Percentiles rank a stretch among this genome's conserved stretches.
Conservation (phyloP, 768 basidiomycete species). For the Mycena belliarum region DNA sequence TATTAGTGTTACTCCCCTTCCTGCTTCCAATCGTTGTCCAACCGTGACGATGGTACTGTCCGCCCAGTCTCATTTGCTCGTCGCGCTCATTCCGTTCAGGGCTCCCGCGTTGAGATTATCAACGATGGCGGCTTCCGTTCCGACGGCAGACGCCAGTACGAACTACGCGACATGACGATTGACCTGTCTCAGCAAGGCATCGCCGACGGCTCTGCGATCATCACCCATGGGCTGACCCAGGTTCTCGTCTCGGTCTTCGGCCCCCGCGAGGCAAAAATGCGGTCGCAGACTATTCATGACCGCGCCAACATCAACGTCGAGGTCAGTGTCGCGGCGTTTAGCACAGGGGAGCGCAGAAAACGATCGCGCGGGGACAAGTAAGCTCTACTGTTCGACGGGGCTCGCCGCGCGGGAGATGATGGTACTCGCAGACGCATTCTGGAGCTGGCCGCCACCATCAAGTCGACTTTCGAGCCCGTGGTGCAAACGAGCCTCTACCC, state of each 20-base stretch:
- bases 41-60: constrained; percentile 13
- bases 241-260: constrained; percentile 90
- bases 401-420: constrained; percentile 5
- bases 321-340: constrained; percentile 84
- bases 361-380: constrained; percentile 86
- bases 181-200: constrained; percentile 71
- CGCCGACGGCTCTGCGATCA: constrained; percentile 83
- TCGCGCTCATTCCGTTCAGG: constrained; percentile 30
- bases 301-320: constrained; percentile 90
- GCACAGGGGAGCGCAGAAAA: constrained; percentile 76
- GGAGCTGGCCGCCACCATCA: constrained; percentile 84
- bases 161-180: constrained; percentile 81
- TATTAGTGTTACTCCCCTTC: no score
- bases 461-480: constrained; percentile 95
- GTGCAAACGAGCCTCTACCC: constrained; percentile 91
- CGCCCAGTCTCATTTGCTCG: constrained; percentile 3
- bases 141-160: constrained; percentile 90
- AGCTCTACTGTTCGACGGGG: constrained; percentile 32
- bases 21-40: no score
- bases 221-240: constrained; percentile 89
- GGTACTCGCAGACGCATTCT: constrained; percentile 65
- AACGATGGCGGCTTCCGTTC: constrained; percentile 88
- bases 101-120: constrained; percentile 68
- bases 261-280: constrained; percentile 83
- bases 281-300: constrained; percentile 82